phyloP scores from a whole-genome alignment of 495 filamentous ascomycete species.

The Neurospora sp. region DNA sequence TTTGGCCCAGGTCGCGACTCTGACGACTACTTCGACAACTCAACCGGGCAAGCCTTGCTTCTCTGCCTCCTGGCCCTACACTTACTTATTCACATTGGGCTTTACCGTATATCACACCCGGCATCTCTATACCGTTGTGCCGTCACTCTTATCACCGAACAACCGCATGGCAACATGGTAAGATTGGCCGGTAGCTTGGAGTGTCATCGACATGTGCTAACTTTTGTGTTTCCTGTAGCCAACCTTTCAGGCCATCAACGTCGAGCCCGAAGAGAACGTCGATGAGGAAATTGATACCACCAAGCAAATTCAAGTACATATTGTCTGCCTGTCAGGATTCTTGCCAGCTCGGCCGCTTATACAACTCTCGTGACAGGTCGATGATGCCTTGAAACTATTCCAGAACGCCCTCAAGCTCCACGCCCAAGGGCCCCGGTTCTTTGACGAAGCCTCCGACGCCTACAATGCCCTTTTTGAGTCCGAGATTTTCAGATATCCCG shows the following conservation, averaged over 20 bases:
- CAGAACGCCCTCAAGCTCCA: slow-evolving; percentile 87
- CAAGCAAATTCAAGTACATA: slow-evolving; percentile 65
- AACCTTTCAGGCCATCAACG: slow-evolving; percentile 73
- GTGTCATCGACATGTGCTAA: not conserved
- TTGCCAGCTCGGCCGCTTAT: not conserved
- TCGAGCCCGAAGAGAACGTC: slow-evolving; percentile 81
- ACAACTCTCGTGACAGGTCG: slow-evolving; percentile 46
- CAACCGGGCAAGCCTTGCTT: not conserved
- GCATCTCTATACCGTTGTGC: not conserved
- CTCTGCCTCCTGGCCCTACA: not conserved
- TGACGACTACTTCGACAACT: not conserved
- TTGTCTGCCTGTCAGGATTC: not conserved
- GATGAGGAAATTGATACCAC: slow-evolving; percentile 93
- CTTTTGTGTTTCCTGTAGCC: slow-evolving; percentile 25
- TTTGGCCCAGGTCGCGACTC: not conserved
- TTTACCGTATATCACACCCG: not conserved
- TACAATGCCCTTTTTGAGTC: slow-evolving; percentile 80
- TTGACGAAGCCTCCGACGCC: slow-evolving; percentile 65
- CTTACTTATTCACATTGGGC: not conserved
- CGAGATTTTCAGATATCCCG: slow-evolving; percentile 86
- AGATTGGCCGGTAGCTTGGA: not conserved
- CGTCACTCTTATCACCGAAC: not conserved
- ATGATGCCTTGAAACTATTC: slow-evolving; percentile 93
- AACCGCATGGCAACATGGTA: not conserved
- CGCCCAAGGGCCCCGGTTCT: slow-evolving; percentile 69